Evolutionary conservation across 805 yeast species (phyloP).

Genomic region (Kazachstania viticola): DNA sequence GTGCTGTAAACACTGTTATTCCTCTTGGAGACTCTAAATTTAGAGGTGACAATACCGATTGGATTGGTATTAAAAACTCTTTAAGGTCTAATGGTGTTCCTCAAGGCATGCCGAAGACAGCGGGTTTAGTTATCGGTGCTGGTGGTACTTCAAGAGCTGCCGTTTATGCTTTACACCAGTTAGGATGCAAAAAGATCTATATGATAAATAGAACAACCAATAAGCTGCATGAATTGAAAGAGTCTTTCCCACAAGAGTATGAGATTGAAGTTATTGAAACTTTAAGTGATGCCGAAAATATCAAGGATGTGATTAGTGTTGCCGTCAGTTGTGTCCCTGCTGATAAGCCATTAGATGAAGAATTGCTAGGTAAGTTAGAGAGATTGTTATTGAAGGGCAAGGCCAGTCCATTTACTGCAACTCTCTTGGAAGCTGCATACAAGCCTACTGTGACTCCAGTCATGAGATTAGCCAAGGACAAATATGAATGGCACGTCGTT

Average conservation of each 20-base stretch:
- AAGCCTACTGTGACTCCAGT: conserved; percentile 81
- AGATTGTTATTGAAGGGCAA: conserved; percentile 34
- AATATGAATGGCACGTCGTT: conserved; percentile 65
- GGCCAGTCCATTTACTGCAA: conserved; percentile 34
- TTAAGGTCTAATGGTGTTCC: conserved; percentile 54
- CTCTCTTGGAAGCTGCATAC: conserved; percentile 85
- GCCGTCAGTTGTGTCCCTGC: conserved; percentile 80
- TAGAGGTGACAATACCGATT: conserved; percentile 88
- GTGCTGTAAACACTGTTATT: conserved; percentile 85
- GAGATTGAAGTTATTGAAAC: conserved; percentile 48
- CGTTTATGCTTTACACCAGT: conserved; percentile 62
- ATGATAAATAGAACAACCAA: conserved; percentile 69
- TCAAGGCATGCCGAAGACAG: conserved; percentile 26
- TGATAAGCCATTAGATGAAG: conserved; percentile 51
- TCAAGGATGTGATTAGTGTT: conserved; percentile 37
- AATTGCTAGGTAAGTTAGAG: conserved; percentile 38
- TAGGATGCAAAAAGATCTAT: conserved; percentile 72
- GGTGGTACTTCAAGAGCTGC: conserved; percentile 98
- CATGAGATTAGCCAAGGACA: conserved; percentile 60
- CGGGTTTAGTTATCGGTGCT: conserved; percentile 84
- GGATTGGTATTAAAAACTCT: conserved; percentile 76
- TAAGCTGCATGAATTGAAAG: conserved; percentile 48
- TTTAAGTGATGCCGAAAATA: conserved; percentile 32
- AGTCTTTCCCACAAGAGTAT: conserved; percentile 47
- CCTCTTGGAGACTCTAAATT: conserved; percentile 40